Evolutionary conservation across 2,329 filamentous ascomycete genomes (phyloP), one percentile per base, ranked within the genome.

Genomic region (Xylaria sp.): DNA sequence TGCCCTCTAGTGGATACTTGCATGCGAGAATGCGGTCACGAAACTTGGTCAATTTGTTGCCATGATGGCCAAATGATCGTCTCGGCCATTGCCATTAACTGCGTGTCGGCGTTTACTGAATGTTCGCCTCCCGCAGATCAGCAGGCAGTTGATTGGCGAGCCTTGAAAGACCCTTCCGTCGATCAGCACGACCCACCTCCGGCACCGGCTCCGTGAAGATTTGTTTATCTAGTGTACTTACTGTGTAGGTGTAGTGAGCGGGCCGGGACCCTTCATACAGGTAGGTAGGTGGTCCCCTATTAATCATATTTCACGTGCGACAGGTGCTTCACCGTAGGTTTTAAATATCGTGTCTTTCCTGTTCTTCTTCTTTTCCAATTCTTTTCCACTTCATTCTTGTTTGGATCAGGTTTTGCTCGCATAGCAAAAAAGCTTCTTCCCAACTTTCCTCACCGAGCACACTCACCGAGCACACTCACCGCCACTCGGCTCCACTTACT

Each of bases 261-360:
- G 51, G 44, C 39, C 63, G n/a, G 55, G 70, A 69, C 68, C 68
- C 70, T 68, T 61, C 37, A 12, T 64, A 60, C 70, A 70, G 54
- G 48, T 63, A 18, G 12, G 13, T 46, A 52, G 32, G 12, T 20
- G 13, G 13, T 44, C 44, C 18, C 13, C 44, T 20, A 28, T 32
- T 34, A 15, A 51, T n/a, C 25, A 10, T n/a, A 8, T 46, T 25
- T 41, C 13, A 13, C 18, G 25, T 52, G 46, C 23, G 9, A 37
- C 34, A 37, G 34, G 10, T 37, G 34, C 34, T 10, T 37, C 34
- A 37, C 34, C 34, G 34, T 37, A 37, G 34, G 34, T 37, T 37
- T 37, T 37, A 37, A 37, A 10, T n/a, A 3, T n/a, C 9, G 18
- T n/a, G 28, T 20, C 15, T 37, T 39, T 7, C 15, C 32, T 25